A percentile compares a stretch with the other conserved stretches of the same genome.
Evolutionary conservation across 495 filamentous ascomycete species (phyloP).

Genomic region (Aspergillus nanangensis): DNA sequence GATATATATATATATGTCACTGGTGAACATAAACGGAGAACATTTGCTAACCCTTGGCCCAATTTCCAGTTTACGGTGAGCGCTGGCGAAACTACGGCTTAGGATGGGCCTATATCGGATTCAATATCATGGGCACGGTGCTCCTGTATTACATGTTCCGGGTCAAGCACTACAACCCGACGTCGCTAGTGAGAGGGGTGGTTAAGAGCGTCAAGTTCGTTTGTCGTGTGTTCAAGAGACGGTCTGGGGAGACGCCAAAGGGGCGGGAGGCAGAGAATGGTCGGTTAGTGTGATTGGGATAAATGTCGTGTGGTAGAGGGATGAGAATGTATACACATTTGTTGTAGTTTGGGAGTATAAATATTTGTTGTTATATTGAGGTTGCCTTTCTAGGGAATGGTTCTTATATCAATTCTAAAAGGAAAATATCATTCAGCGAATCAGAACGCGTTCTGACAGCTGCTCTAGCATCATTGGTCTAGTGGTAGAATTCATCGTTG

Average conservation of each 20-base stretch:
- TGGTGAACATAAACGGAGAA: too few relatives aligned
- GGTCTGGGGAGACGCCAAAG: conserved; percentile 53
- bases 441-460: neutral
- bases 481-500: conserved; percentile 59
- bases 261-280: conserved; percentile 53
- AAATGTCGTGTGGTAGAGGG: too few relatives aligned
- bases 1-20: neutral
- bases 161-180: conserved; percentile 43
- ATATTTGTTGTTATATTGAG: too few relatives aligned
- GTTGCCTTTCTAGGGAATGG: too few relatives aligned
- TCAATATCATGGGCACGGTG: conserved; percentile 48
- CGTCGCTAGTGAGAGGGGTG: conserved; percentile 28
- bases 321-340: too few relatives aligned
- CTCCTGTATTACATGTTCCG: conserved; percentile 49
- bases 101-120: conserved; percentile 49
- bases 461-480: conserved; percentile 47
- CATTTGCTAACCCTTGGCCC: too few relatives aligned
- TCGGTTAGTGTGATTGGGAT: conserved; percentile 14
- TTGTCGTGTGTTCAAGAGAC: conserved; percentile 37
- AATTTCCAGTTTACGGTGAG: conserved; percentile 34
- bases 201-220: conserved; percentile 23
- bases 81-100: conserved; percentile 53
- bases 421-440: neutral
- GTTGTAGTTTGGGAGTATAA: neutral
- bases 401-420: neutral